Evolutionary conservation across 1,284 basidiomycete species (phyloP), one percentile per base, ranked within the genome.

Genomic region (Microstroma glucosiphilum): DNA sequence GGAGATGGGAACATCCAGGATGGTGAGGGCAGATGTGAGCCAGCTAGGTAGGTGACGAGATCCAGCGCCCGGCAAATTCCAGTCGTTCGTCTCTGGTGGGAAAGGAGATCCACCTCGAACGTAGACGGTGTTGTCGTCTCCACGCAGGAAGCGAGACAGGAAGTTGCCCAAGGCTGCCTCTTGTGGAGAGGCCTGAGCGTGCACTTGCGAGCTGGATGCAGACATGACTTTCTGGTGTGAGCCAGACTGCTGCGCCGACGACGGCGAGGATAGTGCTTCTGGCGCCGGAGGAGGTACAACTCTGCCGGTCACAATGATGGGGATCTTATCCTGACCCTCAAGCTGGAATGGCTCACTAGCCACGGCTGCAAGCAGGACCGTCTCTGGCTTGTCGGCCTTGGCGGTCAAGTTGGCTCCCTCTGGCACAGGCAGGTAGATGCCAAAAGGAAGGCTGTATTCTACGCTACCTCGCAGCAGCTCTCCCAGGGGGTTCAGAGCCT

Each of bases 71-170:
- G 70, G 70, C 8, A 73, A 60, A 26, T 25, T 57, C 23, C 46
- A 51, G 48, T 25, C 37, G 25, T 30, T 46, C 4, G 64, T 48
- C 46, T 61, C 60, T 37, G 30, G 30, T 37, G 30, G 30, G 58
- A 72, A 72, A 7, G 73, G 73, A 17, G 68, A 70, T 6, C 73
- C 73, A n/a, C 73, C 73, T 21, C 69, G 68, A 6, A 76, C 73
- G 40, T 66, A 69, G 55, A 76, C 69, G 11, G 72, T 72, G 56
- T 74, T 76, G 51, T 66, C 46, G 21, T 76, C 66, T 54, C 73
- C 73, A 7, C 73, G 70, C 21, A 76, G 64, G 66, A 76, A 76
- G 40, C 65, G 60, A 53, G 66, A 68, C 23, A 76, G 60, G 60
- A 76, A 76, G 65, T 68, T 69, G 63, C 70, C 69, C 6, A 76